phyloP scores from a whole-genome alignment of 495 filamentous ascomycete genomes.

The Tuber melanosporum region DNA sequence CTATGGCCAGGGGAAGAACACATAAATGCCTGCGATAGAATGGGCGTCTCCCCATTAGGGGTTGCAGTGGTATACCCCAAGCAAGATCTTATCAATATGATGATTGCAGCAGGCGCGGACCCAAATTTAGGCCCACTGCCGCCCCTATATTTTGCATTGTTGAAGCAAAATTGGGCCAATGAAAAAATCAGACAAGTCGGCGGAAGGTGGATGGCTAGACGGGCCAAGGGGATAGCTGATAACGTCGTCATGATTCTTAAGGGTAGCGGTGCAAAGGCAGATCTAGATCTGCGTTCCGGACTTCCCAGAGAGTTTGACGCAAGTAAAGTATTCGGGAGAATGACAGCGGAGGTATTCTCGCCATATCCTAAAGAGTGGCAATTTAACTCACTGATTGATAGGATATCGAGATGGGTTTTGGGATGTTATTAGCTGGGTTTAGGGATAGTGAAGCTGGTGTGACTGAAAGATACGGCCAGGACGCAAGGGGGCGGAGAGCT shows the following conservation, averaged over 20 bases:
- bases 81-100: background rate
- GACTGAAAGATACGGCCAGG: background rate
- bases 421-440: background rate
- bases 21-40: background rate
- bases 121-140: background rate
- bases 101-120: constrained; percentile 1
- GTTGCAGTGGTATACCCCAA: background rate
- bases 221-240: background rate
- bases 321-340: background rate
- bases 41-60: background rate
- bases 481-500: background rate
- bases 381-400: background rate
- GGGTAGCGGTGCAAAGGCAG: background rate
- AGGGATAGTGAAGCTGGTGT: background rate
- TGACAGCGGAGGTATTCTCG: background rate
- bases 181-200: background rate
- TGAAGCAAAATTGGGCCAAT: background rate
- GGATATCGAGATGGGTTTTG: background rate
- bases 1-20: background rate
- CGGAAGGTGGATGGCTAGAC: background rate
- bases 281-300: background rate
- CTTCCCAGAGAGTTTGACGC: background rate
- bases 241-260: background rate
- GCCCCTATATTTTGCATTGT: background rate
- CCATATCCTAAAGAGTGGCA: background rate